Percentiles rank a stretch among this genome's conserved stretches.
Conservation (phyloP, 768 basidiomycete genomes). For the Termitomyces sp. region DNA sequence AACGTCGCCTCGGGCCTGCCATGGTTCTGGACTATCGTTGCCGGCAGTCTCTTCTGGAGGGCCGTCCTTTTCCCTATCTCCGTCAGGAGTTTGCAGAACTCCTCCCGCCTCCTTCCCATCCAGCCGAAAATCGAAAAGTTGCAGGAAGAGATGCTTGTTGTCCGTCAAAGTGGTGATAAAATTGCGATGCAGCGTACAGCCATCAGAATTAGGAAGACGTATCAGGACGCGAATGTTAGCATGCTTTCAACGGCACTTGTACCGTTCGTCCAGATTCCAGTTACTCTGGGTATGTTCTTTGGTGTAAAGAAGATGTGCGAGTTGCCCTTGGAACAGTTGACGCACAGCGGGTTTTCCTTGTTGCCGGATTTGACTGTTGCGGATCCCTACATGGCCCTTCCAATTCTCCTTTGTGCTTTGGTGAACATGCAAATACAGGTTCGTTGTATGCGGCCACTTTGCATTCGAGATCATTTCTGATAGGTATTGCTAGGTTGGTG, state of each 20-base stretch:
- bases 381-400: constrained; percentile 77
- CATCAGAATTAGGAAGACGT: constrained; percentile 47
- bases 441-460: constrained; percentile 16
- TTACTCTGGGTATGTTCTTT: constrained; percentile 81
- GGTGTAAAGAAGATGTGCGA: constrained; percentile 67
- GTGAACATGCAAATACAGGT: constrained; percentile 72
- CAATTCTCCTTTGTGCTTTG: constrained; percentile 44
- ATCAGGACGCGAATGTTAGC: constrained; percentile 60
- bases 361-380: constrained; percentile 71
- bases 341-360: constrained; percentile 67
- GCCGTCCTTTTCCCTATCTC: constrained; percentile 53
- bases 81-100: constrained; percentile 49
- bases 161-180: constrained; percentile 28
- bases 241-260: constrained; percentile 46
- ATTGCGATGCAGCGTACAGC: constrained; percentile 49
- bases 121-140: constrained; percentile 44
- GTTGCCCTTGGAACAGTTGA: constrained; percentile 68
- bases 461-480: not conserved
- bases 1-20: constrained; percentile 67
- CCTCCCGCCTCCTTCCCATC: constrained; percentile 54
- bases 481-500: constrained; percentile 29
- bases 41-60: constrained; percentile 57
- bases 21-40: constrained; percentile 82
- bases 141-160: constrained; percentile 36
- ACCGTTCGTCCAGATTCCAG: constrained; percentile 61